Base-by-base conservation (phyloP, 148 eudicot genomes). In the Vaccinium myrtillus region DNA sequence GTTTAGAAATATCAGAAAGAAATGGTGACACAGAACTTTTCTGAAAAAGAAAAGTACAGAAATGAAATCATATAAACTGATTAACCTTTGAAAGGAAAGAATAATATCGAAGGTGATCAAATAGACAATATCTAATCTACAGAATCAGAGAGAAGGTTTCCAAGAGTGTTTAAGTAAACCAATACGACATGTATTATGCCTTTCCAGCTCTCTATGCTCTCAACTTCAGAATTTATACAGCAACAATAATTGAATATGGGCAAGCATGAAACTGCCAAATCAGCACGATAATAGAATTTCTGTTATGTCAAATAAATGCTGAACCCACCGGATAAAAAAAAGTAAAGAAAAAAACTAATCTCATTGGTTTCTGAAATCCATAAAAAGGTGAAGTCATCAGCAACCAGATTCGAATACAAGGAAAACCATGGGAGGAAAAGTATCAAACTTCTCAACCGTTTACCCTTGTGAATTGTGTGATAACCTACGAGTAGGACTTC, bases 181-280 rank as follows among this genome's bases (percentile, higher is more conserved):
- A 39, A 18, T 14, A 32, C 21, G 2, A 79, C 23, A 36, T 59
- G 30, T 11, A 80, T 58, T 39, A 39, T 12, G 30, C 51, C 43
- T 80, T 80, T 18, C 3, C 70, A 58, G 53, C 16, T 21, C 82
- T 80, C 30, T 43, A 39, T 16, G 67, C 65, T 79, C 65, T 30
- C 21, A 50, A 27, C 80, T 25, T 51, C 8, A 5, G 32, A 51
- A 23, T 78, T 78, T 27, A 14, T 78, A 6, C 18, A 49, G 54
- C 21, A 78, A 53, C 61, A 2, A 43, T 77, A 49, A 30, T 51
- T 16, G 58, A 14, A 25, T 14, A 16, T 14, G n/a, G 63, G 61
- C 59, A 27, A 78, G 63, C 55, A 51, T 54, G 81, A 79, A 55
- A 10, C 65, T 78, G 32, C 67, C 67, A 55, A 78, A 67, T 79